Base-by-base conservation (phyloP, 176 grass and related monocot species). In the Cenchrus americanus region DNA sequence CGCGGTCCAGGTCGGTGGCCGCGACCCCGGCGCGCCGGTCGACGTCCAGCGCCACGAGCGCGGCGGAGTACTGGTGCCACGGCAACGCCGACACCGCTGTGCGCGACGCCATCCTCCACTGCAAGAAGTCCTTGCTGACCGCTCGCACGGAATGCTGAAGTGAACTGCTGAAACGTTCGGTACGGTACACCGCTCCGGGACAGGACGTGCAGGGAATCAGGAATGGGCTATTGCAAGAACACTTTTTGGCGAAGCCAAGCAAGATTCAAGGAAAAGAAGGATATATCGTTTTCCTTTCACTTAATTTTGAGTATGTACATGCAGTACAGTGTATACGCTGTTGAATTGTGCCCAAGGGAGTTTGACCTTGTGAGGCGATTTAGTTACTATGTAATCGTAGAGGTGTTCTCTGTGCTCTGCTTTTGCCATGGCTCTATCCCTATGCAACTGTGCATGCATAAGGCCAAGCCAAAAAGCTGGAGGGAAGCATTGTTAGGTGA, bases 71-170 rank as follows among this genome's bases (percentile, higher is more conserved):
- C 66, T 93, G 90, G 91, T 93, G 87, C 81, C 91, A 94, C 32
- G 87, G 92, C 66, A 91, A 95, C 79, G 91, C 91, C 9, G 92
- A 95, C 52, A 93, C 84, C 52, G 93, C 91, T 41, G 91, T 98
- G 73, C 69, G 82, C 63, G 96, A 98, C 70, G 96, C 96, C 66
- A 95, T 98, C 85, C 84, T 98, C 40, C 89, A 98, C 84, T 98
- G 96, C 91, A 98, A 95, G 86, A 95, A 73, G 19, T 98, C 96
- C 42, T 85, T 91, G 44, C 12, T 15, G 54, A 57, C 63, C 7
- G 78, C 63, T 17, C 21, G 78, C 9, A 0, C 49, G 1, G 65
- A 81, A 5, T 57, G 50, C 50, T 81, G 34, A 37, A 37, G 34
- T 37, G 65, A 81, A 26, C 5, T 21, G 50, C 26, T 32, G 26